Evolutionary conservation across 352 stramenopile species (phyloP).

Genomic region (Phytophthora colocasiae): DNA sequence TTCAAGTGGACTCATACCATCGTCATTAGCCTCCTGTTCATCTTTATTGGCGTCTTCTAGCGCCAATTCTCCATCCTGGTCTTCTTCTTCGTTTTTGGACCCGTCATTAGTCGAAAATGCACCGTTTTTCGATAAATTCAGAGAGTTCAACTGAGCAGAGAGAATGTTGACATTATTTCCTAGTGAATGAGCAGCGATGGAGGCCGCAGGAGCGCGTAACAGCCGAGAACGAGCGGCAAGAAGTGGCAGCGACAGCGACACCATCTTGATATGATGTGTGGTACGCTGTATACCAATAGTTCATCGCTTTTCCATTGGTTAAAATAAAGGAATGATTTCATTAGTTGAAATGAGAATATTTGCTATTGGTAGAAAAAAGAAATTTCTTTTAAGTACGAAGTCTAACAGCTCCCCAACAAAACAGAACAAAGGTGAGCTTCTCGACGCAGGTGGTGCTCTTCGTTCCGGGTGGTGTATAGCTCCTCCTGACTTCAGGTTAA

Average conservation of each 20-base stretch:
- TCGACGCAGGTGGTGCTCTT: slow-evolving; percentile 15
- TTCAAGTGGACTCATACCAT: slow-evolving; percentile 66
- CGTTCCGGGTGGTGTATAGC: slow-evolving; percentile 15
- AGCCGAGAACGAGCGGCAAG: slow-evolving; percentile 20
- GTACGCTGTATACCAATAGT: slow-evolving; percentile 13
- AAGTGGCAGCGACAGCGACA: slow-evolving; percentile 24
- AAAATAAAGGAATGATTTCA: slow-evolving; percentile 3
- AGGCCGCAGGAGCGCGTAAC: neutral
- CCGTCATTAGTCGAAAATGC: slow-evolving; percentile 17
- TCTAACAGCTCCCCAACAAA: slow-evolving; percentile 17
- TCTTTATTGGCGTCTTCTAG: slow-evolving; percentile 6
- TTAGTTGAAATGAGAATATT: slow-evolving; percentile 9
- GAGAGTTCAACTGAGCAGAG: neutral
- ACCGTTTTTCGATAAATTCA: slow-evolving; percentile 4
- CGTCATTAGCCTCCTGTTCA: slow-evolving; percentile 15
- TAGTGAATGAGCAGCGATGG: slow-evolving; percentile 4
- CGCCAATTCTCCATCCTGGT: slow-evolving; percentile 21
- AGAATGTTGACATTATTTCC: neutral
- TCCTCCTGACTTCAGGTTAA: neutral
- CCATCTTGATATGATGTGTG: slow-evolving; percentile 33
- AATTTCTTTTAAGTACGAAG: slow-evolving; percentile 21
- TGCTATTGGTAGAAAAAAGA: neutral
- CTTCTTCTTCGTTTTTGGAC: slow-evolving; percentile 25
- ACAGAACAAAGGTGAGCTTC: slow-evolving; percentile 16
- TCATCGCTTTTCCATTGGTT: slow-evolving; percentile 1